Base-by-base conservation (phyloP, 2,329 filamentous ascomycete species). In the Xylaria sp. region DNA sequence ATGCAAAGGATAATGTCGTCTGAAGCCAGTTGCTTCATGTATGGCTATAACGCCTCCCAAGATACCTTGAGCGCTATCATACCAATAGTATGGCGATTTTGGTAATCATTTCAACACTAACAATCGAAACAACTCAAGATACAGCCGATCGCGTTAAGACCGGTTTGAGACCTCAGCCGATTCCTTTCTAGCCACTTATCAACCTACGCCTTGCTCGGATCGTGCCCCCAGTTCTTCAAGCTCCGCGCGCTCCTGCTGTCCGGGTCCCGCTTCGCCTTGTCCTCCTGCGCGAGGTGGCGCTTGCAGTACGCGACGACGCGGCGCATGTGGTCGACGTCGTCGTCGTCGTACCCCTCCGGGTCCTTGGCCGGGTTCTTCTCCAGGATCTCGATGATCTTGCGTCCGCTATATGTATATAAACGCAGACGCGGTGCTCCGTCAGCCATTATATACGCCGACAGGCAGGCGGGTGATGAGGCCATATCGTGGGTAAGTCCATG, bases 281-380 rank as follows among this genome's bases (percentile, higher is more conserved):
- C 77, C 66, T 86, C 82, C 64, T 84, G 82, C 13, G 81, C 82
- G 2, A 86, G 69, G 70, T 86, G 82, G 4, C 82, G 72, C 66
- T 85, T 85, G 63, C 78, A 82, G 56, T 83, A 84, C 9, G 79
- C 74, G 1, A 83, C 81, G 2, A 84, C 81, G 50, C 72, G 72
- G n/a, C 80, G 72, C 79, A 82, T 82, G 60, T 83, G 81, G 24
- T 74, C 72, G 39, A 84, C 44, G 39, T 69, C 66, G 18, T 59
- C 62, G 22, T 81, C 72, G 2, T 77, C 74, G 62, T 85, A 85
- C 20, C 73, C 71, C 8, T 71, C 73, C 1, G 77, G 75, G 24
- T 81, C 74, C 55, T 78, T 81, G 17, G 74, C 67, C 0, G 80
- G 80, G 53, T 85, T 85, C 62, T 80, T 80, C 57, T 79, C 73